Conservation (phyloP, 345 rosid species). For the Populus alba region DNA sequence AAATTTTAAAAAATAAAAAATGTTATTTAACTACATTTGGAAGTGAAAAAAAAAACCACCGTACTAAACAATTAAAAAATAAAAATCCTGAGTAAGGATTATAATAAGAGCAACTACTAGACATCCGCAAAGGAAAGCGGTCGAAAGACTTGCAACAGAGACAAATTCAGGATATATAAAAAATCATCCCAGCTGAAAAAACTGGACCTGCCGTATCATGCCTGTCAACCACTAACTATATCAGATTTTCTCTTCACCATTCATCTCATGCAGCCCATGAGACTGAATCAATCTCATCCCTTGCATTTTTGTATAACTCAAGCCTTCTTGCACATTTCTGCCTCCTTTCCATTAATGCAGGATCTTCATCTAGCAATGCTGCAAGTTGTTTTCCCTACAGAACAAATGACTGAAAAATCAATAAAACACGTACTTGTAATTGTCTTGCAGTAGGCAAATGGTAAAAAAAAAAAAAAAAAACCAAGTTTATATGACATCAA, state of each 20-base stretch:
- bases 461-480: too few species aligned
- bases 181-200: too few species aligned
- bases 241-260: not conserved
- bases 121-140: too few species aligned
- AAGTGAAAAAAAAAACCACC: too few species aligned
- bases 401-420: not conserved
- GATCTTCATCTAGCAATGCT: slow-evolving; percentile 50
- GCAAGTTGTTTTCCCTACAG: slow-evolving; percentile 43
- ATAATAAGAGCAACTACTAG: too few species aligned
- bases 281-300: slow-evolving; percentile 53
- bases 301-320: slow-evolving; percentile 46
- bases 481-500: too few species aligned
- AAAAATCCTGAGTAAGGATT: too few species aligned
- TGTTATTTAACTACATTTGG: too few species aligned
- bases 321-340: slow-evolving; percentile 46
- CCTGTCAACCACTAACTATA: not conserved
- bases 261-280: slow-evolving; percentile 29
- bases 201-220: not conserved
- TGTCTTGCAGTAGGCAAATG: not conserved
- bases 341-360: slow-evolving; percentile 49
- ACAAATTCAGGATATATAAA: too few species aligned
- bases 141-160: too few species aligned
- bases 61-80: too few species aligned
- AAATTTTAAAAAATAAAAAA: too few species aligned
- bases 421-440: not conserved